Conservation (phyloP, 768 basidiomycete genomes). For the Astraeus odoratus region DNA sequence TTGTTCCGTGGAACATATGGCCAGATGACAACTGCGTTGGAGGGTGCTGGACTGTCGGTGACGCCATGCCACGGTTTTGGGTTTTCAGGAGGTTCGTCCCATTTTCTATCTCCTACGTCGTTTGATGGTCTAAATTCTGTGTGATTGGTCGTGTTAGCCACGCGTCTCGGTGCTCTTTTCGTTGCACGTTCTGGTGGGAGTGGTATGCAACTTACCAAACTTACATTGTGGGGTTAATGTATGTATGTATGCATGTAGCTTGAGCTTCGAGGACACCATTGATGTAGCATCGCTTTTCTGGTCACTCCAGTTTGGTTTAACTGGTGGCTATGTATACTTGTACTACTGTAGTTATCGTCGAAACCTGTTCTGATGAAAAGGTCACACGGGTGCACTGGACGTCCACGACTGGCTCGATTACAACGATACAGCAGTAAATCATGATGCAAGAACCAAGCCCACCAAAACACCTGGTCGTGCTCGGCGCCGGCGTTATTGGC, state of each 20-base stretch:
- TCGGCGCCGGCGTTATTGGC: slow-evolving; percentile 36
- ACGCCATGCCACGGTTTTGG: slow-evolving; percentile 25
- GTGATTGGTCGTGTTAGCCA: slow-evolving; percentile 21
- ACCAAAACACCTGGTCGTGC: slow-evolving; percentile 21
- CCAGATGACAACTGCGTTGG: slow-evolving; percentile 34
- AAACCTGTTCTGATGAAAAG: no score
- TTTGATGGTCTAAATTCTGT: background rate
- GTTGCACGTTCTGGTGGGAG: slow-evolving; percentile 28
- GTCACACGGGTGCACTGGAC: no score
- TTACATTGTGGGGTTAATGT: slow-evolving; percentile 34
- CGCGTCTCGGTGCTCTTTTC: slow-evolving; percentile 36
- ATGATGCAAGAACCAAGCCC: no score
- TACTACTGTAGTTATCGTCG: no score
- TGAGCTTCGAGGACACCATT: no score
- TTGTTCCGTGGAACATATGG: slow-evolving; percentile 39
- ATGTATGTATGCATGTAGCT: no score
- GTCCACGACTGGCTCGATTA: no score
- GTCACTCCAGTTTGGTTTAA: no score
- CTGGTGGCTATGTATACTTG: no score
- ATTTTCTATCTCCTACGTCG: background rate
- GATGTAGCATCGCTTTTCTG: no score
- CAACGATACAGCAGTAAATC: no score
- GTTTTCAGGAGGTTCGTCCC: slow-evolving; percentile 26
- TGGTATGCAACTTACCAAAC: slow-evolving; percentile 31
- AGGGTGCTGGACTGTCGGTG: slow-evolving; percentile 30